phyloP scores from a whole-genome alignment of 768 basidiomycete species.

The Wakefieldia striispora region DNA sequence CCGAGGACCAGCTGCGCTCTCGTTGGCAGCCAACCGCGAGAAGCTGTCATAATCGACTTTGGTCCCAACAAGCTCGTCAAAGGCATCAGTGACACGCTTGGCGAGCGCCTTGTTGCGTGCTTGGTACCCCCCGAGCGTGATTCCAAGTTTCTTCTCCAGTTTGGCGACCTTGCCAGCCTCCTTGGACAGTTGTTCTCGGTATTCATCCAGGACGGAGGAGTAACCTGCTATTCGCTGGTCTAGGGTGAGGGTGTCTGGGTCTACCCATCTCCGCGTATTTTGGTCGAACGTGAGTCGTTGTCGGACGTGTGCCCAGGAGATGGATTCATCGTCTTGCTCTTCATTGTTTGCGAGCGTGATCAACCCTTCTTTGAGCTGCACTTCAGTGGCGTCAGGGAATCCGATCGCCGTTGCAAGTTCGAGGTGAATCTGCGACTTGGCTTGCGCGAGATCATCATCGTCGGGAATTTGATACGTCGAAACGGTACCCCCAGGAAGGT shows the following conservation, averaged over 20 bases:
- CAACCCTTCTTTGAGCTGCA: conserved; percentile 78
- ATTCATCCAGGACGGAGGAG: conserved; percentile 53
- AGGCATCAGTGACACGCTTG: conserved; percentile 62
- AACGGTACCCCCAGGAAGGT: conserved; percentile 64
- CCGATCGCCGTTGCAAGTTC: conserved; percentile 83
- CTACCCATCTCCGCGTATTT: conserved; percentile 60
- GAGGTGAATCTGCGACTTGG: conserved; percentile 67
- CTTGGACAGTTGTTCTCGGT: conserved; percentile 69
- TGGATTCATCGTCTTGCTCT: conserved; percentile 51
- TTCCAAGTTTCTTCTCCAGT: conserved; percentile 85
- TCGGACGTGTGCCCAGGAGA: conserved; percentile 73
- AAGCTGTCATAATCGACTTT: conserved; percentile 81
- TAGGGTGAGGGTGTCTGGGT: conserved; percentile 52
- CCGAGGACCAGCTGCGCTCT: conserved; percentile 73
- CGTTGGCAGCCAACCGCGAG: conserved; percentile 64
- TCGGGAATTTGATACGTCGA: conserved; percentile 73
- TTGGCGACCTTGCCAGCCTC: conserved; percentile 82
- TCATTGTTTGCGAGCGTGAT: conserved; percentile 62
- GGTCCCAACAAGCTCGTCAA: conserved; percentile 65
- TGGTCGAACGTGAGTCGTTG: conserved; percentile 64
- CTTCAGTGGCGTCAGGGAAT: conserved; percentile 77
- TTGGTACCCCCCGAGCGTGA: conserved; percentile 90
- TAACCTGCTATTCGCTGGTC: conserved; percentile 68
- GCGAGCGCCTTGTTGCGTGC: conserved; percentile 64
- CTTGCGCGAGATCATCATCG: conserved; percentile 69